Conservation (phyloP, 1,284 basidiomycete species). For the Microbotryum intermedium region DNA sequence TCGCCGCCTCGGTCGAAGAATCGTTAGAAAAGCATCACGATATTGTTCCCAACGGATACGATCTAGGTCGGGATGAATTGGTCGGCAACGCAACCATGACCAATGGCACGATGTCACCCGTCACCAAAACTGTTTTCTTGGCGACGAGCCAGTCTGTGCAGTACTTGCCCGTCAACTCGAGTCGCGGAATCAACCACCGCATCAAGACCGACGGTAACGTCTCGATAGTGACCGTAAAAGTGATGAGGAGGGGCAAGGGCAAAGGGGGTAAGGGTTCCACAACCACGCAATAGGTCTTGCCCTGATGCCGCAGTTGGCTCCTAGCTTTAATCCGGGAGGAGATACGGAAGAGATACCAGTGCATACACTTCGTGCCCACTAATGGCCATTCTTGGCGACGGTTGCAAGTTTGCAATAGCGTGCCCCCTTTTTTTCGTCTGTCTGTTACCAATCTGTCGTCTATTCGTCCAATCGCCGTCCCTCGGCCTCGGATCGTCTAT, state of each 20-base stretch:
- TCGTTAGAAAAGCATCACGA: conserved; percentile 43
- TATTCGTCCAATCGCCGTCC: no score
- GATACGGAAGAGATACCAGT: no score
- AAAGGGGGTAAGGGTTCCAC: no score
- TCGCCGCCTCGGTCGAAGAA: conserved; percentile 48
- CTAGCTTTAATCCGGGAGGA: no score
- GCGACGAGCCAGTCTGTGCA: conserved; percentile 37
- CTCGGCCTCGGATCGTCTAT: no score
- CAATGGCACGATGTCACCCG: conserved; percentile 49
- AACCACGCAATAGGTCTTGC: no score
- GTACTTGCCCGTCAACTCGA: conserved; percentile 35
- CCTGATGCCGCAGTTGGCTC: no score
- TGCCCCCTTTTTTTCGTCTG: no score
- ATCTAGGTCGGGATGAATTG: conserved; percentile 58
- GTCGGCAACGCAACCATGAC: conserved; percentile 65
- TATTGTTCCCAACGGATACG: conserved; percentile 51
- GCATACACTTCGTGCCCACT: no score
- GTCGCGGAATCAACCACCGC: conserved; percentile 72
- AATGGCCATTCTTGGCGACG: no score
- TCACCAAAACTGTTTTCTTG: conserved; percentile 48
- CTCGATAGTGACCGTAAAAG: conserved; percentile 66
- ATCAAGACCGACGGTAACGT: conserved; percentile 69
- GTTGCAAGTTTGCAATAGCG: no score
- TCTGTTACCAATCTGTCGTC: no score
- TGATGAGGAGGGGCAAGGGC: conserved; percentile 45